A percentile compares a stretch with the other conserved stretches of the same genome.
Evolutionary conservation across 345 rosid genomes (phyloP).

Genomic region (Geranium rotundifolium): DNA sequence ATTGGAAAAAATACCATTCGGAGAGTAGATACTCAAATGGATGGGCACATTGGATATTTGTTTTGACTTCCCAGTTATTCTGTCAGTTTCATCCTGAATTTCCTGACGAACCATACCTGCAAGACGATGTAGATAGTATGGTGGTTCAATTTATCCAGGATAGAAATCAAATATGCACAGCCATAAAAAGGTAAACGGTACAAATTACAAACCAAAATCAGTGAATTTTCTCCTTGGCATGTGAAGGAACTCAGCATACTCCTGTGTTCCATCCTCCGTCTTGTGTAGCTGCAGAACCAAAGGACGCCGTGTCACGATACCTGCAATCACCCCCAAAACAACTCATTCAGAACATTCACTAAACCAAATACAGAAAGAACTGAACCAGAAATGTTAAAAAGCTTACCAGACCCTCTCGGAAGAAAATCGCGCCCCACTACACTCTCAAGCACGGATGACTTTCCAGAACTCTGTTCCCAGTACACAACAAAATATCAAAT

Average conservation of each 20-base stretch:
- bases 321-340: slow-evolving; percentile 18
- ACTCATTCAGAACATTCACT: background rate
- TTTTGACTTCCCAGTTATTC: slow-evolving; percentile 70
- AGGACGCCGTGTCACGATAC: slow-evolving; percentile 88
- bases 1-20: slow-evolving; percentile 32
- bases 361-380: background rate
- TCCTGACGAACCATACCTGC: slow-evolving; percentile 74
- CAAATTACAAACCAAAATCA: slow-evolving; percentile 44
- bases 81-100: slow-evolving; percentile 91
- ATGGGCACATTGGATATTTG: slow-evolving; percentile 94
- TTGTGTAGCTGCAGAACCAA: slow-evolving; percentile 84
- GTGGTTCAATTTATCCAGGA: background rate
- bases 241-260: slow-evolving; percentile 88
- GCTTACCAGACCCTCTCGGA: slow-evolving; percentile 92
- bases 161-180: background rate
- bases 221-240: slow-evolving; percentile 53
- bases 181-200: background rate
- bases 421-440: slow-evolving; percentile 92
- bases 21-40: slow-evolving; percentile 90
- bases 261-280: slow-evolving; percentile 55
- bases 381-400: background rate
- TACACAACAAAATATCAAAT: background rate
- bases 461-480: slow-evolving; percentile 69
- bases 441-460: slow-evolving; percentile 96
- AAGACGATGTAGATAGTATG: slow-evolving; percentile 1